phyloP scores from a whole-genome alignment of 108 stramenopile genomes.

The Parmales sp. region DNA sequence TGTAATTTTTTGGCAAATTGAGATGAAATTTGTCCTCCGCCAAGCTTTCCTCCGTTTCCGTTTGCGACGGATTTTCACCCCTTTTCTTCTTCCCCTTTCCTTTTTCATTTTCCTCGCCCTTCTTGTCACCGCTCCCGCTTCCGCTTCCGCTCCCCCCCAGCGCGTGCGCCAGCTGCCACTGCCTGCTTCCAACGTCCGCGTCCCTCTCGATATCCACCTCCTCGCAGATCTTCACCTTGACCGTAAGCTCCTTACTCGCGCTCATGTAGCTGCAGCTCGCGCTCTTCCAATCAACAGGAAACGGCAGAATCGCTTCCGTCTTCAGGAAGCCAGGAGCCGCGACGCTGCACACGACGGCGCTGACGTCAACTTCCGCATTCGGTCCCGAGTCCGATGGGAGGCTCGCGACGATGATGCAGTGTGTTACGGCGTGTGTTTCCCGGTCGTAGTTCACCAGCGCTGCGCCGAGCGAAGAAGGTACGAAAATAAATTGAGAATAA shows the following conservation, averaged over 20 bases:
- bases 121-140: neutral
- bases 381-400: neutral
- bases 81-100: neutral
- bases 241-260: neutral
- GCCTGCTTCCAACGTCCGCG: slow-evolving; percentile 11
- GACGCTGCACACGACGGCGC: neutral
- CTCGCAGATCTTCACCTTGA: neutral
- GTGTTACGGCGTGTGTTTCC: neutral
- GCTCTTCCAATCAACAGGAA: neutral
- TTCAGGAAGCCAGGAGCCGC: neutral
- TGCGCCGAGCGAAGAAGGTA: too few relatives aligned
- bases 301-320: neutral
- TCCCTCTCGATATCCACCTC: neutral
- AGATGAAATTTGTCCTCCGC: slow-evolving; percentile 9
- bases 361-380: neutral
- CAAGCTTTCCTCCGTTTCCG: neutral
- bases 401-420: neutral
- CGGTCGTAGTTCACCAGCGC: neutral
- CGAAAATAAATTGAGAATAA: too few relatives aligned
- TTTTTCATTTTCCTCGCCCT: neutral
- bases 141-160: neutral
- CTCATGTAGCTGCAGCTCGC: neutral
- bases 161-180: slow-evolving; percentile 2
- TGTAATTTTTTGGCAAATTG: neutral
- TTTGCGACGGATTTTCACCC: neutral